phyloP scores from a whole-genome alignment of 2,329 filamentous ascomycete genomes.

The Monilinia fructicola region DNA sequence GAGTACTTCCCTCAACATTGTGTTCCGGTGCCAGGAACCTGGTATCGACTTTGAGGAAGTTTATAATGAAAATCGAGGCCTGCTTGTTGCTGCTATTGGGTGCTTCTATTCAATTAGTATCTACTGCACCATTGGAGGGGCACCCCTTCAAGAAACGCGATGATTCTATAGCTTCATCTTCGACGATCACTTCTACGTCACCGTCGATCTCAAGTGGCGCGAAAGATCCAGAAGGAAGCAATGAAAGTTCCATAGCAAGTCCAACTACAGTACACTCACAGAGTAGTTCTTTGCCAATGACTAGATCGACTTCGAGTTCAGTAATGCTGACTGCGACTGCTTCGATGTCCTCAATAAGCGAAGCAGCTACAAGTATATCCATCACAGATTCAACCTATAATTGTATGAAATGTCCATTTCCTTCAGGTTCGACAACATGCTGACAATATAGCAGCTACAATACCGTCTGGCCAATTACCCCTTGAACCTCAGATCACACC shows the following conservation, averaged over 20 bases:
- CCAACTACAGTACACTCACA: slow-evolving; percentile 3
- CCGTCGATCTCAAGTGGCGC: slow-evolving; percentile 18
- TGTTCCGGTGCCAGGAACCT: background rate
- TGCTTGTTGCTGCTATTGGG: slow-evolving; percentile 31
- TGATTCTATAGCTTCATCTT: slow-evolving; percentile 33
- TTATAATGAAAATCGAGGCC: slow-evolving; percentile 30
- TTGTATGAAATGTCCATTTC: slow-evolving; percentile 12
- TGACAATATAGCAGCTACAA: slow-evolving; percentile 31
- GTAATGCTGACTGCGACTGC: slow-evolving; percentile 10
- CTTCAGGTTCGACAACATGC: slow-evolving; percentile 2
- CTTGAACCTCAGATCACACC: slow-evolving; percentile 75
- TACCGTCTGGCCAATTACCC: slow-evolving; percentile 58
- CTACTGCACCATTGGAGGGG: slow-evolving; percentile 30
- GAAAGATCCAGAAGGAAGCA: slow-evolving; percentile 1
- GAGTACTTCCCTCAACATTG: background rate
- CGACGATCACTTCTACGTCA: slow-evolving; percentile 26
- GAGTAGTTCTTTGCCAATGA: slow-evolving; percentile 7
- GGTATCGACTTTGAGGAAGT: slow-evolving; percentile 26
- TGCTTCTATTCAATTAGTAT: slow-evolving; percentile 32
- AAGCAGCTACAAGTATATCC: slow-evolving; percentile 4
- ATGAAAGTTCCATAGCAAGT: background rate
- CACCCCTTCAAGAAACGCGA: slow-evolving; percentile 34
- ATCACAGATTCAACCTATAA: slow-evolving; percentile 7
- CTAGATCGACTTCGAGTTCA: slow-evolving; percentile 7
- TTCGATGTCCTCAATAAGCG: background rate